phyloP scores from a whole-genome alignment of 768 basidiomycete species.

The Pleurotus sapidus region DNA sequence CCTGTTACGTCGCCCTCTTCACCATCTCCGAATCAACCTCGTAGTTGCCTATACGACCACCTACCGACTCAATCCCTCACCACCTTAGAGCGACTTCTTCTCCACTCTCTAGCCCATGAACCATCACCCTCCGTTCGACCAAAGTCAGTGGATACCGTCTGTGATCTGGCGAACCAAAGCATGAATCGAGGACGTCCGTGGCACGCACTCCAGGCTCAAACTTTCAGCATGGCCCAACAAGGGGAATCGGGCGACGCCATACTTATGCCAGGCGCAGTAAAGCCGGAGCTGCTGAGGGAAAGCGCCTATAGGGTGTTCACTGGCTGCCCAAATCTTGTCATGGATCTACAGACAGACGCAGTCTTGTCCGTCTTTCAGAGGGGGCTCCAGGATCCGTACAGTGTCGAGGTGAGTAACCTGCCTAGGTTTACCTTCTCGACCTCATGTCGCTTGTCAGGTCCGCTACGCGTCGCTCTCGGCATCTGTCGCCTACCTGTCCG shows the following conservation, averaged over 20 bases:
- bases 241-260: constrained; percentile 14
- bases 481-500: constrained; percentile 63
- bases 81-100: constrained; percentile 68
- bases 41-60: constrained; percentile 75
- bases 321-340: constrained; percentile 70
- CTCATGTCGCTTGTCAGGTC: constrained; percentile 39
- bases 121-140: constrained; percentile 54
- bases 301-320: constrained; percentile 72
- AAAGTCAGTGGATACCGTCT: constrained; percentile 73
- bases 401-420: constrained; percentile 46
- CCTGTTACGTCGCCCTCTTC: constrained; percentile 21
- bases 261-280: constrained; percentile 9
- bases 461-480: constrained; percentile 72
- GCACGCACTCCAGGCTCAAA: constrained; percentile 75
- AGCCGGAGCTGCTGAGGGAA: constrained; percentile 40
- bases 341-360: constrained; percentile 71
- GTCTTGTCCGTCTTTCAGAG: constrained; percentile 65
- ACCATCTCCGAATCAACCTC: constrained; percentile 21
- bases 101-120: constrained; percentile 69
- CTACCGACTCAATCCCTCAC: constrained; percentile 63
- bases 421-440: neutral
- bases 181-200: constrained; percentile 78
- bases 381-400: constrained; percentile 65
- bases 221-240: constrained; percentile 60
- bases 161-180: constrained; percentile 71